Conservation (phyloP, 2,329 filamentous ascomycete species). For the Aurifilum marmelostoma region DNA sequence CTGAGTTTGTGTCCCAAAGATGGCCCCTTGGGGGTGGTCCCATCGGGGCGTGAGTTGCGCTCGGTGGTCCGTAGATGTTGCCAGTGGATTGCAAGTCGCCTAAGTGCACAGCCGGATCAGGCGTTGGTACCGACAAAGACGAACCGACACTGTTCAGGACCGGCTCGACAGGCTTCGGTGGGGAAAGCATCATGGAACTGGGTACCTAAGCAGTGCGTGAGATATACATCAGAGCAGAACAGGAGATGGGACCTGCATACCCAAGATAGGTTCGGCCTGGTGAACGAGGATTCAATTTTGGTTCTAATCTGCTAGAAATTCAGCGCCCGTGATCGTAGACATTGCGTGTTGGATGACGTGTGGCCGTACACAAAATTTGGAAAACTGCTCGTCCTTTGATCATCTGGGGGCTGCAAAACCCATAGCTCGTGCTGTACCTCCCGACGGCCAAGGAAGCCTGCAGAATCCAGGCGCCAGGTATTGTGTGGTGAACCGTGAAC, state of each 20-base stretch:
- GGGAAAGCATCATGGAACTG: slow-evolving; percentile 30
- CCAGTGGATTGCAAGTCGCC: slow-evolving; percentile 20
- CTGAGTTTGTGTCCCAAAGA: slow-evolving; percentile 13
- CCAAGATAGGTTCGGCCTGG: slow-evolving; percentile 12
- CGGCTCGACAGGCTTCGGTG: slow-evolving; percentile 32
- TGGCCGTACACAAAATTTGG: background rate
- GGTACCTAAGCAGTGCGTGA: slow-evolving; percentile 31
- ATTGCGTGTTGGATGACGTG: background rate
- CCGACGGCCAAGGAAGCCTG: background rate
- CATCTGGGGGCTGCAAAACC: too few relatives aligned
- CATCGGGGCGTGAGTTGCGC: slow-evolving; percentile 11
- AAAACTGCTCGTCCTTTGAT: background rate
- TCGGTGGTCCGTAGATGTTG: slow-evolving; percentile 5
- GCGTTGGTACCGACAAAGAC: slow-evolving; percentile 22
- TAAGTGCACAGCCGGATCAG: slow-evolving; percentile 11
- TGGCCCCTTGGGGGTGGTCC: slow-evolving; percentile 12
- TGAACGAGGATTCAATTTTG: slow-evolving; percentile 19
- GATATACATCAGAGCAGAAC: slow-evolving; percentile 23
- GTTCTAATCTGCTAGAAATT: slow-evolving; percentile 14
- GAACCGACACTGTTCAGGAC: slow-evolving; percentile 26
- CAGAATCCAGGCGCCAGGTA: background rate
- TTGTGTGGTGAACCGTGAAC: background rate
- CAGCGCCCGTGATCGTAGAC: background rate
- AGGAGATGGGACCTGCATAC: slow-evolving; percentile 26
- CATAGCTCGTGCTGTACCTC: background rate